Base-by-base conservation (phyloP, 805 yeast species). In the Komagataella populi region DNA sequence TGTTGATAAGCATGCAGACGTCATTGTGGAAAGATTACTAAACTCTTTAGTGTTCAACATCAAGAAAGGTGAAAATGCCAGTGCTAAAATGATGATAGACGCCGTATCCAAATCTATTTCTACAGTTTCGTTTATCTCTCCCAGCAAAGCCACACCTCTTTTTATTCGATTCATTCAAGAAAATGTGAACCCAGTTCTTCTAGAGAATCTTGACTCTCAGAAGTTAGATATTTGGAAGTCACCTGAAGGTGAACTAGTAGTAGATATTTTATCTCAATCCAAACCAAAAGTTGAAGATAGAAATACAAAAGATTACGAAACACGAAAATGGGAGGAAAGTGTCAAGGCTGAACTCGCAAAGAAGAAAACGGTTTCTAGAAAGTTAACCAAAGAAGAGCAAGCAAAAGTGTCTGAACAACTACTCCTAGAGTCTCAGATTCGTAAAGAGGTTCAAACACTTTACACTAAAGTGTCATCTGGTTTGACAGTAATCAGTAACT, bases 271-370 rank as follows among this genome's bases (percentile, higher is more conserved):
- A 49, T 76, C 73, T 44, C 61, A 63, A 39, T 58, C 62, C 10
- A 60, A 61, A 23, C 68, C 67, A 51, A 75, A 71, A 60, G 66
- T 66, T 39, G 78, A 80, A 12, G 78, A 79, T 60, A 87, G 85
- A 62, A 87, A 87, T 62, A 70, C 87, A 1, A 89, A 83, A 61
- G 96, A 89, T 59, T 87, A 87, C 59, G 95, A 84, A 59, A 84
- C 90, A 2, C 69, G 77, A 53, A 81, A 87, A 63, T 91, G 98
- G 98, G 99, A 93, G 62, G 89, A 83, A 57, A 77, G 77, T 50
- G 76, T 93, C 36, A 79, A 91, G 59, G 80, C 80, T 55, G 91
- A 88, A 60, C 71, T 89, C 44, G 81, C 84, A 1, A 81, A 81
- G 62, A 45, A 49, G 18, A 54, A 52, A 12, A 44, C 51, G 2